A percentile compares a stretch with the other conserved stretches of the same genome.
Evolutionary conservation across 139 green algal genomes (phyloP).

Genomic region (Chlorella sp.): DNA sequence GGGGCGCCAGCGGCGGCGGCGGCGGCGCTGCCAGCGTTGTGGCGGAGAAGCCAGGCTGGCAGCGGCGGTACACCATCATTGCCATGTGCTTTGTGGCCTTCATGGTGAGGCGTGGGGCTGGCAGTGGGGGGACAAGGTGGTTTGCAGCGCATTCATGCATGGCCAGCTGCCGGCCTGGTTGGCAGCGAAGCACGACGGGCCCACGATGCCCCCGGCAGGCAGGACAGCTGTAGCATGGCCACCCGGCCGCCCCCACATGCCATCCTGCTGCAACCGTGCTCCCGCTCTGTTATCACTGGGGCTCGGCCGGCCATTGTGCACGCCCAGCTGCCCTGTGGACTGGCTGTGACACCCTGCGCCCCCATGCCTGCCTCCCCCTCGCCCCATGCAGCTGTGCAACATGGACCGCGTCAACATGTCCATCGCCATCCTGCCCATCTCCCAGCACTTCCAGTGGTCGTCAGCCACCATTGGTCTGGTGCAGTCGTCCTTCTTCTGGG

Average conservation of each 20-base stretch:
- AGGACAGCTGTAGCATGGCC: no score
- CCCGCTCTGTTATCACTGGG: neutral
- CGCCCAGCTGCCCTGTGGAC: no score
- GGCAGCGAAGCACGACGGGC: no score
- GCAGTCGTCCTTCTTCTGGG: conserved; percentile 98
- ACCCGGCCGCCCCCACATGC: no score
- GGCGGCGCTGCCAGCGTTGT: neutral
- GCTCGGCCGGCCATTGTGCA: no score
- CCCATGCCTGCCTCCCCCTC: neutral
- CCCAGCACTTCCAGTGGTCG: conserved; percentile 86
- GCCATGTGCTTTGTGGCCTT: conserved; percentile 93
- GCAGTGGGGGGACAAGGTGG: neutral
- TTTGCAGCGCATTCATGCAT: neutral
- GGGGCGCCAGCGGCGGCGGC: neutral
- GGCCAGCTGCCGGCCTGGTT: no score
- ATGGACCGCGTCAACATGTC: conserved; percentile 98
- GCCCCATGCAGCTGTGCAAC: conserved; percentile 80
- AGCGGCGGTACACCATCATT: conserved; percentile 84
- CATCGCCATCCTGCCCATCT: conserved; percentile 97
- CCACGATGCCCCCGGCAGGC: no score
- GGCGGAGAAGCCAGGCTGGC: conserved; percentile 58
- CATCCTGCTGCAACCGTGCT: neutral
- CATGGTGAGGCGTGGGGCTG: conserved; percentile 55
- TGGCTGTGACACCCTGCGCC: neutral
- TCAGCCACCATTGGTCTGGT: conserved; percentile 91